Evolutionary conservation across 2,329 filamentous ascomycete species (phyloP), one percentile per base, ranked within the genome.

Genomic region (Epicoccum nigrum): DNA sequence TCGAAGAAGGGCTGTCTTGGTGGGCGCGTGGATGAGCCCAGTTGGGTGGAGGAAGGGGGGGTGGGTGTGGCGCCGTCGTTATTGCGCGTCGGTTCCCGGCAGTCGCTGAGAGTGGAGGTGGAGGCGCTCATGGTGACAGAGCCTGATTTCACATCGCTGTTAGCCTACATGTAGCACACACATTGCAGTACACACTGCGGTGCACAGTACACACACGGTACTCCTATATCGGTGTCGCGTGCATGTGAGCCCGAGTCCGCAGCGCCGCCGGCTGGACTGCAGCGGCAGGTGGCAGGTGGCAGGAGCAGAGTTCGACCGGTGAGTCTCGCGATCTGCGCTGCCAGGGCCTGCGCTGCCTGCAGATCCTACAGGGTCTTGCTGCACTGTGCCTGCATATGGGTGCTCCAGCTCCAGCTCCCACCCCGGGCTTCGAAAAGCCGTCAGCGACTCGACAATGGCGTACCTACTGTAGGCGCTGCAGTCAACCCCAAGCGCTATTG

Each of bases 1-100:
- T 89, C 86, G 63, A 87, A 88, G 52, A 69, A 57, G 33, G 50
- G 21, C n/a, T 45, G 45, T 25, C 34, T 46, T 20, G 32, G 23
- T 39, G 43, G 32, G 46, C 37, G 49, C 41, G 44, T 46, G 35
- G 55, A 53, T 15, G 34, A 31, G 25, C 34, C 28, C 41, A 31
- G 27, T 43, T 51, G 54, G 27, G 57, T 53, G 30, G 57, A 54
- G 47, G 46, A 43, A 51, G 54, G 57, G 46, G 45, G 43, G 17
- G 45, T 51, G 52, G 58, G 44, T 41, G 50, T 56, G 33, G 45
- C 40, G 51, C 55, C 45, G 38, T 52, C 51, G 53, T 55, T 47
- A 62, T 57, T 25, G 33, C 45, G 55, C 45, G 51, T 56, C 41
- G 55, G 27, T 33, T 27, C 27, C 25, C 45, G 20, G 20, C 23